These are phyloP conservation scores for Phytophthora sp. DNA, from an alignment of 352 stramenopile genomes.

Conservation along the genomic window DNA sequence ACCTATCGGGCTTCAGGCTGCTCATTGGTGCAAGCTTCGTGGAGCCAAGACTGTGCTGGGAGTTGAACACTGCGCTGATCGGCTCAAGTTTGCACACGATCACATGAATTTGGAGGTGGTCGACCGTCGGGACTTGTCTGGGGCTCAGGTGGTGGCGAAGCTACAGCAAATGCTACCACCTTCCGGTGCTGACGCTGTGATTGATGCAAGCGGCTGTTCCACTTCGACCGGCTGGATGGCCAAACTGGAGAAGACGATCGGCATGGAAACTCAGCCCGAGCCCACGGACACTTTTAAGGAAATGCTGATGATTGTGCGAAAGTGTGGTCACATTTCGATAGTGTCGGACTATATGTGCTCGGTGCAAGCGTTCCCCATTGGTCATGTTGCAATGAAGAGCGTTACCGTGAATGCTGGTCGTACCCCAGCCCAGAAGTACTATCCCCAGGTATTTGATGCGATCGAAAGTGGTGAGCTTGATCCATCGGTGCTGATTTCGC, in stretches of 20 bases:
- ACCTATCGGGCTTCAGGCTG: conserved; percentile 59
- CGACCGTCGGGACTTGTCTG: conserved; percentile 55
- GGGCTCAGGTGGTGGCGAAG: conserved; percentile 53
- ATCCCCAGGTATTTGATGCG: conserved; percentile 56
- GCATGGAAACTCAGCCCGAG: conserved; percentile 57
- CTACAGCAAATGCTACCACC: conserved; percentile 56
- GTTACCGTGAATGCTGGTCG: conserved; percentile 60
- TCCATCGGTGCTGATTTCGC: conserved; percentile 58
- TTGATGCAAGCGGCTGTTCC: conserved; percentile 56
- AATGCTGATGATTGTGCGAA: conserved; percentile 59
- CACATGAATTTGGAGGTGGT: conserved; percentile 70
- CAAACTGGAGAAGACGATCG: conserved; percentile 51
- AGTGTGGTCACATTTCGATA: conserved; percentile 62
- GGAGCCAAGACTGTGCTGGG: conserved; percentile 67
- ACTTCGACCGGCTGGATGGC: conserved; percentile 46
- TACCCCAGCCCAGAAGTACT: conserved; percentile 63
- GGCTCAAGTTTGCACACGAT: conserved; percentile 62
- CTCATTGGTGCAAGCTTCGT: conserved; percentile 69
- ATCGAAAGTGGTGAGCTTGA: conserved; percentile 66
- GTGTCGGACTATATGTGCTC: conserved; percentile 60
- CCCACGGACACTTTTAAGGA: conserved; percentile 66
- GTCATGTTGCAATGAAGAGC: conserved; percentile 67
- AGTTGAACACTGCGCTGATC: conserved; percentile 55
- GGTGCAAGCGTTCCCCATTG: conserved; percentile 56
- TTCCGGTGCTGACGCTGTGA: conserved; percentile 57